These are phyloP conservation scores for Diaporthe batatas DNA, from an alignment of 2,329 filamentous ascomycete species.

Conservation along the genomic window DNA sequence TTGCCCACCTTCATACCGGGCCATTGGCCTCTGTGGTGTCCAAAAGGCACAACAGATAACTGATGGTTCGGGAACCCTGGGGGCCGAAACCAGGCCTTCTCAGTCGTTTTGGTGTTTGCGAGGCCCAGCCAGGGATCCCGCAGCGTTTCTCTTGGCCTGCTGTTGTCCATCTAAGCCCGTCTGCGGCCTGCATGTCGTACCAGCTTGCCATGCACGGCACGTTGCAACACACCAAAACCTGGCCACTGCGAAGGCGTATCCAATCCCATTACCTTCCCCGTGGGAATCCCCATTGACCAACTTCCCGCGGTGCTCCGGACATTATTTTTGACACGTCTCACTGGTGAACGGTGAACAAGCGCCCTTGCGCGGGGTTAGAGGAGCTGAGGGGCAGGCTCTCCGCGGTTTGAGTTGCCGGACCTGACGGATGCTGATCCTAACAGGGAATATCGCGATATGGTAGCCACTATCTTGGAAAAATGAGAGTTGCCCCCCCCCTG, in stretches of 20 bases:
- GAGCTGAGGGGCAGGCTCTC: neutral
- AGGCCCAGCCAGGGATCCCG: slow-evolving; percentile 4
- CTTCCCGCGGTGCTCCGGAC: slow-evolving; percentile 23
- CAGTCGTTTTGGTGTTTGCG: neutral
- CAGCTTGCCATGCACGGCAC: slow-evolving; percentile 36
- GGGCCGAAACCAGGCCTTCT: neutral
- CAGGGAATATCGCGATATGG: slow-evolving; percentile 9
- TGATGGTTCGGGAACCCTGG: neutral
- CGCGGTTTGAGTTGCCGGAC: neutral
- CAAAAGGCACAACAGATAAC: slow-evolving; percentile 8
- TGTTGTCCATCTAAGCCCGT: slow-evolving; percentile 15
- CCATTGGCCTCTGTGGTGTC: neutral
- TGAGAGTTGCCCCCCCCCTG: too few relatives aligned
- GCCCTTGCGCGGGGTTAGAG: neutral
- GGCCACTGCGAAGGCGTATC: slow-evolving; percentile 35
- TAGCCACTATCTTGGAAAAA: too few relatives aligned
- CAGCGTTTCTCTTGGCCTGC: neutral
- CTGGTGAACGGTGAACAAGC: slow-evolving; percentile 14
- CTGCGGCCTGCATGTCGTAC: slow-evolving; percentile 39
- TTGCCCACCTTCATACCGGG: neutral
- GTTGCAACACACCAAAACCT: slow-evolving; percentile 38
- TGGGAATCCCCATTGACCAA: slow-evolving; percentile 24
- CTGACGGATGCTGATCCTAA: neutral
- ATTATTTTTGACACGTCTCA: slow-evolving; percentile 35
- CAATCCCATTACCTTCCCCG: slow-evolving; percentile 36